Evolutionary conservation across 2,329 filamentous ascomycete genomes (phyloP), one percentile per base, ranked within the genome.

Genomic region (Apiospora hydei): DNA sequence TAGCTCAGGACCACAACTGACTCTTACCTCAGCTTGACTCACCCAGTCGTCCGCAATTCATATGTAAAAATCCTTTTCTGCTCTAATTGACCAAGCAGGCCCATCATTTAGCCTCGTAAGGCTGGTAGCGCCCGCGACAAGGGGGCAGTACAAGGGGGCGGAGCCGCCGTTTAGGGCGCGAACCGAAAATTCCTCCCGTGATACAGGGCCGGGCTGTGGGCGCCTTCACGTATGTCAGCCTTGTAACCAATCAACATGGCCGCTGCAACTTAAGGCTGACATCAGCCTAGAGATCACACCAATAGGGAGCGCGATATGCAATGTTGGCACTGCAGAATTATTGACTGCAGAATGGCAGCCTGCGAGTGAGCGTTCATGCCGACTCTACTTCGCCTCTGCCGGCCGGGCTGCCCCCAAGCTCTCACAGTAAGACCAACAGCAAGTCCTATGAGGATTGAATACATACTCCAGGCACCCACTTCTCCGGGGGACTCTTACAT

Each of bases 21-120:
- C 4, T 64, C 57, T 64, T 18, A 64, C 57, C 18, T 64, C 57
- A 64, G 57, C 16, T 41, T n/a, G 34, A 64, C 57, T 64, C 57
- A 64, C 18, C 34, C 57, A n/a, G 8, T 1, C 1, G 8, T 11
- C 24, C 24, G 34, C 34, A 38, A 47, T 8, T 16, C 11, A 64
- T 11, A 41, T 30, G 18, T n/a, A 41, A n/a, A n/a, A 64, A 41
- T 41, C 57, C 57, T 3, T 3, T 3, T 30, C 26, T 30, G 26
- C 26, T 57, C 10, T 16, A 24, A 38, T 18, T n/a, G 16, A 47
- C 7, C 13, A 38, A 6, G 16, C 30, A n/a, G 30, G 7, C 6
- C 18, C 30, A 38, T 41, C 57, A 1, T 64, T 41, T 18, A n/a
- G 8, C 18, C 24, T n/a, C 1, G 34, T 41, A 64, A 38, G 57